Evolutionary conservation across 306 rosid genomes (phyloP), one percentile per base, ranked within the genome.

Genomic region (Pachyrhizus erosus): DNA sequence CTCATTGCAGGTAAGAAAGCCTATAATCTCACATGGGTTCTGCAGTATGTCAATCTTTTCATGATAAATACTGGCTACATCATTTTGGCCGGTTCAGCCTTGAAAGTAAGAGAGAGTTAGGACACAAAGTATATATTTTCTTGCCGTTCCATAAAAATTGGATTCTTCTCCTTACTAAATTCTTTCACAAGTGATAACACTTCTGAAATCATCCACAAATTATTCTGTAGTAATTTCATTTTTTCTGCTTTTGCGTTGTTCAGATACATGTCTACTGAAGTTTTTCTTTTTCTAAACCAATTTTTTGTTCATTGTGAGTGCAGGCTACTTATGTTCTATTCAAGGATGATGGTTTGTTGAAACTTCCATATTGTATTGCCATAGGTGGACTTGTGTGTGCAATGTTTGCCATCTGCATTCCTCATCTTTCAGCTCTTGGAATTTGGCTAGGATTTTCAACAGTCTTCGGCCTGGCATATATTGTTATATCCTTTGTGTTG

Each of bases 71-170:
- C 97, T 6, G 99, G 97, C 49, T 96, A 0, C 66, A 87, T 96
- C 85, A 96, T 96, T 87, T 86, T 96, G 82, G 99, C 98, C 8
- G 99, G 99, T 70, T 90, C 90, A 34, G 99, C 97, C 80, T 87
- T 96, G 75, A 96, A 96, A 93, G 99, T 96, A 75, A 80, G 83
- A 76, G 45, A 66, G 74, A 74, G 3, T 51, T 12, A 24, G 20
- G 27, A 62, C 42, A 48, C 58, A 49, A 57, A 42, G 29, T 75
- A 42, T 51, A 37, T 39, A 0, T 67, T 45, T 51, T 24, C 45
- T 12, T n/a, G 18, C 15, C 66, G 31, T 73, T 58, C 45, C 12
- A 70, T 69, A 49, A 70, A 26, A n/a, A 12, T 60, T 70, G 55
- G 46, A 26, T 17, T 80, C 12, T 80, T 71, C 10, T 58, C 34